phyloP scores from a whole-genome alignment of 768 basidiomycete species.

The Tricholoma saponaceum region DNA sequence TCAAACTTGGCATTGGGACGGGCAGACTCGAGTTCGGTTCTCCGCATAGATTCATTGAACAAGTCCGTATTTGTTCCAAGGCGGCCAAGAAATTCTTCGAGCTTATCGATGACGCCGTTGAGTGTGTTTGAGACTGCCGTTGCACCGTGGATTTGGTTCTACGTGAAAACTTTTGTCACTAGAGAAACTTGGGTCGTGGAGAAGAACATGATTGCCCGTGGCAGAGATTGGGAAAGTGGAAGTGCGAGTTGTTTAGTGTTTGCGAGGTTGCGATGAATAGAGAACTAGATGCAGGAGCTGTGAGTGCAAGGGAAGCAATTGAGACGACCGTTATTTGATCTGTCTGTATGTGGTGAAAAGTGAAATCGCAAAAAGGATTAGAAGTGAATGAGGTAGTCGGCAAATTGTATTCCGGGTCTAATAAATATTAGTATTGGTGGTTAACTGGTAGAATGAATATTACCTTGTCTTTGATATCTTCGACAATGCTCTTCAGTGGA shows the following conservation, averaged over 20 bases:
- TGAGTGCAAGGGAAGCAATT: constrained; percentile 23
- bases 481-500: constrained; percentile 69
- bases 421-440: constrained; percentile 19
- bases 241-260: constrained; percentile 47
- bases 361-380: background rate
- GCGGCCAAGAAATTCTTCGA: constrained; percentile 54
- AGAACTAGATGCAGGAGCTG: too few relatives aligned
- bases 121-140: constrained; percentile 84
- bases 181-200: constrained; percentile 30
- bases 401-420: constrained; percentile 37
- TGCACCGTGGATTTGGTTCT: constrained; percentile 66
- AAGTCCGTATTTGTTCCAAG: constrained; percentile 68
- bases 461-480: constrained; percentile 71
- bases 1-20: constrained; percentile 77
- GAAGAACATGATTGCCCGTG: constrained; percentile 52
- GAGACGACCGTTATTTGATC: background rate
- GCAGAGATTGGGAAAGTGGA: constrained; percentile 40
- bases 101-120: constrained; percentile 57
- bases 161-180: constrained; percentile 32
- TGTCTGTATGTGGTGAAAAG: too few relatives aligned
- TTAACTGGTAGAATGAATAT: background rate
- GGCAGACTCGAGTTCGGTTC: constrained; percentile 36
- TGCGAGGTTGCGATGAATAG: constrained; percentile 27
- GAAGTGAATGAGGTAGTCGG: constrained; percentile 31
- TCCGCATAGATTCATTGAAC: constrained; percentile 51